phyloP scores from a whole-genome alignment of 2,329 filamentous ascomycete genomes.

The Fusarium pilosicola region DNA sequence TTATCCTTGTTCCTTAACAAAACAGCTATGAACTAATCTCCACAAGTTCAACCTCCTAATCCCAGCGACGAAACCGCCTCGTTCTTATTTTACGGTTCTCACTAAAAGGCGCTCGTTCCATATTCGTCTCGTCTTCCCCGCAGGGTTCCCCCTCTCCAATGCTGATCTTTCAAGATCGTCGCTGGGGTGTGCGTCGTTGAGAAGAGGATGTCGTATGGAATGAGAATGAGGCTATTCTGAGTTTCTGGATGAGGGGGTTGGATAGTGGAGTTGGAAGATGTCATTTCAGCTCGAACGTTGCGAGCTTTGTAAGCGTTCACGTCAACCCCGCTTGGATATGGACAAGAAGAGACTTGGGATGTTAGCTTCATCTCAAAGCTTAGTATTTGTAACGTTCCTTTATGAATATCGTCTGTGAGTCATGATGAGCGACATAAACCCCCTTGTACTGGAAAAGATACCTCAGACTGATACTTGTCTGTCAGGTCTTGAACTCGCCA shows the following conservation, averaged over 20 bases:
- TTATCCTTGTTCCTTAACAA: constrained; percentile 3
- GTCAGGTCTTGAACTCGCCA: constrained; percentile 30
- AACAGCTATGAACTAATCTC: background rate
- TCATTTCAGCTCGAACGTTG: background rate
- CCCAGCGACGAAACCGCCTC: background rate
- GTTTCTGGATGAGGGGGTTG: background rate
- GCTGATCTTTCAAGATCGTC: constrained; percentile 20
- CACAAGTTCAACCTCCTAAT: constrained; percentile 2
- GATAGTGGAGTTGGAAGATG: background rate
- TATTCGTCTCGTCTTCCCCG: constrained; percentile 19
- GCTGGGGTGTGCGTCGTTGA: constrained; percentile 3
- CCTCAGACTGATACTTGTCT: constrained; percentile 28
- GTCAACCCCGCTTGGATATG: background rate
- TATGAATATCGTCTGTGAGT: background rate
- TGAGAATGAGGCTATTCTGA: constrained; percentile 25
- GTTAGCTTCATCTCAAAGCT: background rate
- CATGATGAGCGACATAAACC: background rate
- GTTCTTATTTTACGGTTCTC: background rate
- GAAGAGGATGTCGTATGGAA: background rate
- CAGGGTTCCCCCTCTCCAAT: constrained; percentile 16
- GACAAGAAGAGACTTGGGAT: background rate
- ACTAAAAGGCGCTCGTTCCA: constrained; percentile 1
- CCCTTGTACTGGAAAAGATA: constrained; percentile 6
- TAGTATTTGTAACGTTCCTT: background rate
- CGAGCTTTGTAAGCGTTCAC: constrained; percentile 16